Percentiles rank a stretch among this genome's conserved stretches.
Evolutionary conservation across 2,329 filamentous ascomycete species (phyloP).

Genomic region (Penicillium sp.): DNA sequence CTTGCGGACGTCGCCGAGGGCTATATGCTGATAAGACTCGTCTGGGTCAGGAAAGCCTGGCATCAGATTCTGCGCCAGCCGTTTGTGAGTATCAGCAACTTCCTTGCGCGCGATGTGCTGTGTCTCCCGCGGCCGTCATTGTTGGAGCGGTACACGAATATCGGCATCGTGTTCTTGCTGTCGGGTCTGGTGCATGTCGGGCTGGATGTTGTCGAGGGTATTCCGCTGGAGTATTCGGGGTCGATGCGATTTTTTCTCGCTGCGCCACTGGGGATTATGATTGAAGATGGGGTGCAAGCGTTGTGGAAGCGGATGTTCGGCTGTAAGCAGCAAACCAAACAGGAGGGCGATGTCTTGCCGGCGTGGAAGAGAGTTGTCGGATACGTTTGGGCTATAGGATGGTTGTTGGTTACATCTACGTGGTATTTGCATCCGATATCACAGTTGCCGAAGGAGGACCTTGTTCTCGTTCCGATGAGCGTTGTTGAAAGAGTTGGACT

Average conservation of each 20-base stretch:
- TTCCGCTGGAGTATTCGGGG: conserved; percentile 17
- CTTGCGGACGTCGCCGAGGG: no score
- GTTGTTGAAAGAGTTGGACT: no score
- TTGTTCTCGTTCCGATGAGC: no score
- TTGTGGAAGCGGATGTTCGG: conserved; percentile 25
- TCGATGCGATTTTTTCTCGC: conserved; percentile 25
- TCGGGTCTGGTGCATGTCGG: conserved; percentile 28
- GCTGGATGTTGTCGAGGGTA: conserved; percentile 14
- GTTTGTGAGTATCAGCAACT: conserved; percentile 21
- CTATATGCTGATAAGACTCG: no score
- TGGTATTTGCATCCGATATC: no score
- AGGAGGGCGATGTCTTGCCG: no score
- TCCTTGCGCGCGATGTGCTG: conserved; percentile 20
- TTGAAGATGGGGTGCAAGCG: conserved; percentile 29
- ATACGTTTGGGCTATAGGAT: no score
- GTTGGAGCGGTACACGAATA: conserved; percentile 28
- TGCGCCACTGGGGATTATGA: conserved; percentile 25
- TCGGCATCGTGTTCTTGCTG: conserved; percentile 29
- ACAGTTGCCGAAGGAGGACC: no score
- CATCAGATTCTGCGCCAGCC: conserved; percentile 29
- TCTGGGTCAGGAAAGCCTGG: conserved; percentile 35
- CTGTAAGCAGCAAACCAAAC: no score
- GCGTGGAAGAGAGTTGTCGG: no score
- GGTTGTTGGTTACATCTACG: no score
- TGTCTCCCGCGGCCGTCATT: conserved; percentile 18